These are phyloP conservation scores for Phytophthora chlamydospora DNA, from an alignment of 352 stramenopile species.

Conservation along the genomic window DNA sequence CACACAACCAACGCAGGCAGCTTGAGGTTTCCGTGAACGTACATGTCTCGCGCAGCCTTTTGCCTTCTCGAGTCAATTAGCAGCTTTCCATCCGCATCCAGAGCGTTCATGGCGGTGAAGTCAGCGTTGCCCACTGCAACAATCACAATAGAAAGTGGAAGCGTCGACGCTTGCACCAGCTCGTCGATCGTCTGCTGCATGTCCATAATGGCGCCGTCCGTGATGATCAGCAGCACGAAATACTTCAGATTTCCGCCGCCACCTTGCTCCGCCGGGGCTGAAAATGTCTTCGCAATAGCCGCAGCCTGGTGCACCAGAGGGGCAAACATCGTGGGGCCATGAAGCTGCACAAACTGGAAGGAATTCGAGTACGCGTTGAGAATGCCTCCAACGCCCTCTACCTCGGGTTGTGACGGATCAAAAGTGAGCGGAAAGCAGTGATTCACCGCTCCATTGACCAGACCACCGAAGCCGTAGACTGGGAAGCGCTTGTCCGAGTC, in stretches of 20 bases:
- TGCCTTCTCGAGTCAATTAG: slow-evolving; percentile 49
- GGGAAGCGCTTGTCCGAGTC: slow-evolving; percentile 80
- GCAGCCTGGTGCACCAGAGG: slow-evolving; percentile 73
- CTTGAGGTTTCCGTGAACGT: slow-evolving; percentile 24
- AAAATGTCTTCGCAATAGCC: slow-evolving; percentile 65
- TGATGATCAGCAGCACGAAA: slow-evolving; percentile 79
- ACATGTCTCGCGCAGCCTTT: slow-evolving; percentile 65
- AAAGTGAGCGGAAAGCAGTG: slow-evolving; percentile 82
- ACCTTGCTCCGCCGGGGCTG: slow-evolving; percentile 27
- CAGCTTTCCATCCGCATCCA: slow-evolving; percentile 66
- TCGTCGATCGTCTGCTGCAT: slow-evolving; percentile 77
- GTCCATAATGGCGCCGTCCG: slow-evolving; percentile 79
- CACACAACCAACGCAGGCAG: slow-evolving; percentile 5
- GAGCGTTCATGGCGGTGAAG: slow-evolving; percentile 69
- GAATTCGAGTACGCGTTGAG: slow-evolving; percentile 65
- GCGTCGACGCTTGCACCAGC: slow-evolving; percentile 64
- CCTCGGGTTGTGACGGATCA: slow-evolving; percentile 62
- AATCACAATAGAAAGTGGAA: slow-evolving; percentile 85
- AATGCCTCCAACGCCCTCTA: slow-evolving; percentile 69
- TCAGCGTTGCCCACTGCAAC: slow-evolving; percentile 80
- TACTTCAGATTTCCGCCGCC: slow-evolving; percentile 63
- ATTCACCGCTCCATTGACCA: slow-evolving; percentile 64
- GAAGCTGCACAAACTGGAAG: slow-evolving; percentile 70
- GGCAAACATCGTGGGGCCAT: slow-evolving; percentile 83
- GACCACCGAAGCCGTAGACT: slow-evolving; percentile 81